A percentile compares a stretch with the other conserved stretches of the same genome.
phyloP scores from a whole-genome alignment of 225 moss, liverwort and hornwort genomes.

The Rhytidiadelphus loreus region DNA sequence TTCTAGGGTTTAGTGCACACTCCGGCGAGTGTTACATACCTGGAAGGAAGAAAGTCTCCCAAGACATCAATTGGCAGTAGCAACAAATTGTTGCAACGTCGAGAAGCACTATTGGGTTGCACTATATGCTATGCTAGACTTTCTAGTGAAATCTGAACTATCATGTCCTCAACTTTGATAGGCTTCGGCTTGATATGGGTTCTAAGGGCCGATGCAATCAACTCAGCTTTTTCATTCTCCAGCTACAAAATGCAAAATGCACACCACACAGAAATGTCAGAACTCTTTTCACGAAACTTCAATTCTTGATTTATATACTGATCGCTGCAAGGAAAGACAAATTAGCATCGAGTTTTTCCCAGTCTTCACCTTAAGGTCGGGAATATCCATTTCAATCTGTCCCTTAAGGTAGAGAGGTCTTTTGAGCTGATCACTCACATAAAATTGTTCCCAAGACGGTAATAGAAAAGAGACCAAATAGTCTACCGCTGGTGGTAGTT shows the following conservation, averaged over 20 bases:
- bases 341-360: neutral
- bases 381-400: neutral
- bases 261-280: neutral
- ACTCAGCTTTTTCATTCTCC: constrained; percentile 53
- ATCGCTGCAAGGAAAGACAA: neutral
- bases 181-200: neutral
- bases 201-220: constrained; percentile 41
- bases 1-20: neutral
- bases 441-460: neutral
- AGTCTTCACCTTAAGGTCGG: neutral
- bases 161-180: neutral
- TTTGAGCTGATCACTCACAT: neutral
- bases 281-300: neutral
- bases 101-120: neutral
- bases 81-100: constrained; percentile 19
- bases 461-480: neutral
- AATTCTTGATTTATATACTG: neutral
- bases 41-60: neutral
- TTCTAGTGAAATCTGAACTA: constrained; percentile 4
- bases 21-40: neutral
- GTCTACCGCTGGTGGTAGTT: too few species aligned
- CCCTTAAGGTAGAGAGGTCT: neutral
- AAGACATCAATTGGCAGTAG: neutral
- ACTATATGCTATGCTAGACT: neutral
- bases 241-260: constrained; percentile 21